Base-by-base conservation (phyloP, 257 asterid genomes). In the Phtheirospermum japonicum region DNA sequence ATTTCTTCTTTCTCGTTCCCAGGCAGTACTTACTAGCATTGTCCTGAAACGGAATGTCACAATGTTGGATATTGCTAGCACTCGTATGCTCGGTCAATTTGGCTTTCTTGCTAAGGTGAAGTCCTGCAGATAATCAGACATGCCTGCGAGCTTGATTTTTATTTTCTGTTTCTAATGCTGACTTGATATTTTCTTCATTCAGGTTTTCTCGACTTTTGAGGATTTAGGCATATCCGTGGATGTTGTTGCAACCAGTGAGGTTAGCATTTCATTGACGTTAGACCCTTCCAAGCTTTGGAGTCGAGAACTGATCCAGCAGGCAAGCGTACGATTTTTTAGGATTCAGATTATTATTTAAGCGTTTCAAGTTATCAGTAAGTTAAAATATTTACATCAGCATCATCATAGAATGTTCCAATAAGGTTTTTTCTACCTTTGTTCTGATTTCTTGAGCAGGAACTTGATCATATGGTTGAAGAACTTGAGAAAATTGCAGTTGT, bases 251-350 rank as follows among this genome's bases (percentile, higher is more conserved):
- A 90, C 97, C 40, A 90, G 95, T 74, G 97, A 90, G 77, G 97
- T 90, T 50, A 85, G 95, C 77, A 87, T 90, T 53, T 90, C 97
- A 51, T 79, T 90, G 83, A 90, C 95, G 9, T 71, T 90, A 73
- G 97, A 90, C 73, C 96, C 97, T 26, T 90, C 95, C 68, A 87
- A 90, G 85, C 86, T 90, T 48, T 90, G 97, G 97, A 87, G 95
- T 75, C 79, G 96, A 79, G 97, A 87, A 80, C 79, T 90, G 69
- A 83, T 87, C 80, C 90, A 83, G 92, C 95, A 90, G 95, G 95
- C 95, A 82, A 85, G 86, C 67, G 69, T 78, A 73, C 43, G 79
- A 76, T 63, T 18, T 23, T 10, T 23, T 16, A 23, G 7, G 2
- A 2, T 52, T 52, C 58, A 52, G 32, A 9, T 52, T 23, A 23